phyloP scores from a whole-genome alignment of 208 protist genomes.

The Entamoeba dispar region DNA sequence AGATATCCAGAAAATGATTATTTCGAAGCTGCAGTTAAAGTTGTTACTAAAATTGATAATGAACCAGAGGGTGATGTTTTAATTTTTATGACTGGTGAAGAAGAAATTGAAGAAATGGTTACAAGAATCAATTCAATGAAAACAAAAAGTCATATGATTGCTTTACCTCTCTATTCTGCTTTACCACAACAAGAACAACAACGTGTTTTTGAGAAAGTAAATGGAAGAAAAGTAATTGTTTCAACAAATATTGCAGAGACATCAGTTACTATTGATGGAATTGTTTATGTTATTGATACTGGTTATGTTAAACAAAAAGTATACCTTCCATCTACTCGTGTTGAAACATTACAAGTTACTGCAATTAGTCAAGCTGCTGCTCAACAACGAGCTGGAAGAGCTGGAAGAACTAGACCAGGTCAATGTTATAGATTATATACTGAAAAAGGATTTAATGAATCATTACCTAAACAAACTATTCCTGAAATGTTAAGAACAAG shows the following conservation, averaged over 20 bases:
- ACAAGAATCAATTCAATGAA: not conserved
- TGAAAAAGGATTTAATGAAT: constrained; percentile 7
- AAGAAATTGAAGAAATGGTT: constrained; percentile 15
- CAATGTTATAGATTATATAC: constrained; percentile 78
- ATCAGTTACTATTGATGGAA: constrained; percentile 43
- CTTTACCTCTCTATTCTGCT: constrained; percentile 11
- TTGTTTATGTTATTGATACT: constrained; percentile 38
- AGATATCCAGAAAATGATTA: constrained; percentile 8
- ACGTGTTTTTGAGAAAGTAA: not conserved
- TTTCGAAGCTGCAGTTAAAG: not conserved
- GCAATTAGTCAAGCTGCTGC: constrained; percentile 35
- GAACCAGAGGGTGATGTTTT: constrained; percentile 15
- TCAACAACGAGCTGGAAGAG: constrained; percentile 43
- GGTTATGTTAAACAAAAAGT: constrained; percentile 45
- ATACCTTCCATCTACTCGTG: constrained; percentile 78
- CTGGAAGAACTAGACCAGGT: constrained; percentile 54
- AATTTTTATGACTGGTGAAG: constrained; percentile 22
- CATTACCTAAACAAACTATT: not conserved
- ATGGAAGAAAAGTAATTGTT: constrained; percentile 1
- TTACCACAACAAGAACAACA: constrained; percentile 9
- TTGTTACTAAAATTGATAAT: not conserved
- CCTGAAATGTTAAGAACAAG: not conserved
- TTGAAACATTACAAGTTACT: constrained; percentile 70
- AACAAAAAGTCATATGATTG: not conserved
- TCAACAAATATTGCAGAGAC: constrained; percentile 53